phyloP scores from a whole-genome alignment of 495 filamentous ascomycete species.

The Penicillium maclennaniae region DNA sequence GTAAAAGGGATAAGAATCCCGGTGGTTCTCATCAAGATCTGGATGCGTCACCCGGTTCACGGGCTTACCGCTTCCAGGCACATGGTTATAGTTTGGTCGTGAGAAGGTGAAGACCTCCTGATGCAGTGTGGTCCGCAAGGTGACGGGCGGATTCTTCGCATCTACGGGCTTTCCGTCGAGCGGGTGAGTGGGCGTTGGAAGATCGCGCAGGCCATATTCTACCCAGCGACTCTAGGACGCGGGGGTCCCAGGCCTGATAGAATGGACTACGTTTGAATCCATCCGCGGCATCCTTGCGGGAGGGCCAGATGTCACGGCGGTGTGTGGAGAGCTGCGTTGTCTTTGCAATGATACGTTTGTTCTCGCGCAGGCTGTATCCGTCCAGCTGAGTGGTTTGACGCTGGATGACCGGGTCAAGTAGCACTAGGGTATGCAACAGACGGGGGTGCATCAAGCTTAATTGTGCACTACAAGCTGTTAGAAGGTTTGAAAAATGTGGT shows the following conservation, averaged over 20 bases:
- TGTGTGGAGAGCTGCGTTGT: slow-evolving; percentile 54
- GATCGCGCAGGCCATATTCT: slow-evolving; percentile 59
- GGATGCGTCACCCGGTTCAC: slow-evolving; percentile 44
- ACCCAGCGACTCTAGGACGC: slow-evolving; percentile 66
- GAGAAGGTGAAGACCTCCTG: slow-evolving; percentile 62
- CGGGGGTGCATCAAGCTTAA: slow-evolving; percentile 75
- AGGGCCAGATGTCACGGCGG: slow-evolving; percentile 70
- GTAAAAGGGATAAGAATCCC: slow-evolving; percentile 63
- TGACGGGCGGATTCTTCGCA: slow-evolving; percentile 43
- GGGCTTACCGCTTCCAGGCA: slow-evolving; percentile 29
- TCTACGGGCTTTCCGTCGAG: slow-evolving; percentile 19
- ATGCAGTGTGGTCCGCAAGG: slow-evolving; percentile 55
- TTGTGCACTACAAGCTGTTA: slow-evolving; percentile 34
- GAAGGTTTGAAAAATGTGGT: background rate
- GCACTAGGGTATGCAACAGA: slow-evolving; percentile 68
- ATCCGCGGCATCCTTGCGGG: slow-evolving; percentile 55
- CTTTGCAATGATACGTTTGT: slow-evolving; percentile 30
- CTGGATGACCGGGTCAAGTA: slow-evolving; percentile 79
- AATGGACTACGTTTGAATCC: slow-evolving; percentile 59
- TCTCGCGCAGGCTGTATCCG: slow-evolving; percentile 17
- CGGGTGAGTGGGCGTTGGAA: slow-evolving; percentile 58
- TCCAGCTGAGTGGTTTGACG: slow-evolving; percentile 43
- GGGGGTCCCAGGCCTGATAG: slow-evolving; percentile 71
- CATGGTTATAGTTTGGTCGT: slow-evolving; percentile 48
- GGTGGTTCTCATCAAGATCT: slow-evolving; percentile 39